A percentile compares a stretch with the other conserved stretches of the same genome.
Evolutionary conservation across 139 green algal genomes (phyloP).

Genomic region (Chlorella sp.): DNA sequence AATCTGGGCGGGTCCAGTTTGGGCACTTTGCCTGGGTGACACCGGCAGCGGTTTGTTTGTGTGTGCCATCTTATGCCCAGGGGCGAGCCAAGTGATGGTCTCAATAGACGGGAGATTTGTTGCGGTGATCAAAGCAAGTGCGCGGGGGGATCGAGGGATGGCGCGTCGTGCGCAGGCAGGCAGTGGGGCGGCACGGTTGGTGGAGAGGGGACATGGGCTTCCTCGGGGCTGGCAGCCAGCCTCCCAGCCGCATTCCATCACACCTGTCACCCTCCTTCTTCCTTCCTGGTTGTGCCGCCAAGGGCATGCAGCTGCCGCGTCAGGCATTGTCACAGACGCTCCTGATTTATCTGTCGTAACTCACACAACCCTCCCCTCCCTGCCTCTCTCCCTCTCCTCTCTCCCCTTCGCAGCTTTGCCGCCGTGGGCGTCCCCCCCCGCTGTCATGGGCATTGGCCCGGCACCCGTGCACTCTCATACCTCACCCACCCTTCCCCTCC

Average conservation of each 20-base stretch:
- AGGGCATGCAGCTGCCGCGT: slow-evolving; percentile 95
- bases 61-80: too few relatives aligned
- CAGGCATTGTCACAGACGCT: slow-evolving; percentile 97
- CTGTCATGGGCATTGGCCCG: slow-evolving; percentile 97
- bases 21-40: too few relatives aligned
- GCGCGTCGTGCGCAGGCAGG: too few relatives aligned
- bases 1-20: background rate
- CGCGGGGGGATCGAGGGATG: too few relatives aligned
- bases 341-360: too few relatives aligned
- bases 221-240: background rate
- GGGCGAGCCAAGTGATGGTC: too few relatives aligned
- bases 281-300: slow-evolving; percentile 71
- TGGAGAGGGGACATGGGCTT: background rate
- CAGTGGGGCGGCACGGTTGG: background rate
- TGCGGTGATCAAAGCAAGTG: too few relatives aligned
- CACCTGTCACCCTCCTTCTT: too few relatives aligned
- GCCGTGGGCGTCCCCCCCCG: slow-evolving; percentile 94
- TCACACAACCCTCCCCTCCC: background rate
- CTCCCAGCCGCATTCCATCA: background rate
- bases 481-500: too few relatives aligned
- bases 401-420: slow-evolving; percentile 59
- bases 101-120: too few relatives aligned
- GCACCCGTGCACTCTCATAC: slow-evolving; percentile 44
- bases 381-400: background rate
- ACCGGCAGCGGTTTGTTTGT: too few relatives aligned